Evolutionary conservation across 164 flowering plant species (phyloP).

Genomic region (Sedum album): DNA sequence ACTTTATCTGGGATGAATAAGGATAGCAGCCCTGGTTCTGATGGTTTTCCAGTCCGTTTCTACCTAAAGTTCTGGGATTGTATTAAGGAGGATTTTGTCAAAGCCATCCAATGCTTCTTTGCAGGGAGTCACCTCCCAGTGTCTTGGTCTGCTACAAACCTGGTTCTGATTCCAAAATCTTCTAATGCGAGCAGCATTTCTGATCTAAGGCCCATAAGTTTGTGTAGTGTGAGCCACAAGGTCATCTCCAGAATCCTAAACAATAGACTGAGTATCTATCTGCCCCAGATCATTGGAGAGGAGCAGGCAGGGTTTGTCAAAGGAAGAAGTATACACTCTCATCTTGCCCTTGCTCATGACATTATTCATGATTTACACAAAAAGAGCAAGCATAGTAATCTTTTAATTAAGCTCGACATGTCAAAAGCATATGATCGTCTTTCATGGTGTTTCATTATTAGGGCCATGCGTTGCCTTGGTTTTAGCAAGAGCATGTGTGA

Average conservation of each 20-base stretch:
- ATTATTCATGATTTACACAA: neutral
- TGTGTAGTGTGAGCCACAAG: neutral
- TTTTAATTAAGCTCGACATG: neutral
- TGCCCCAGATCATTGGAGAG: neutral
- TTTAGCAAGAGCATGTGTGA: neutral
- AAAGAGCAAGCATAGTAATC: neutral
- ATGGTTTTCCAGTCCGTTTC: neutral
- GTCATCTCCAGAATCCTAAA: neutral
- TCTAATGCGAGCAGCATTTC: neutral
- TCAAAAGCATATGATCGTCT: neutral
- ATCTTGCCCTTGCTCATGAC: neutral
- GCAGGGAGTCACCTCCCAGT: neutral
- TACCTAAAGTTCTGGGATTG: constrained; percentile 2
- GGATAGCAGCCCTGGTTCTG: neutral
- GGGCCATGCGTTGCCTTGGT: neutral
- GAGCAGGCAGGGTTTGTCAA: neutral
- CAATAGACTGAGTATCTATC: neutral
- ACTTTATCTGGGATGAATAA: neutral
- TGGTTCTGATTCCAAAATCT: neutral
- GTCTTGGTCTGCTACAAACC: neutral
- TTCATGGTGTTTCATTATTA: neutral
- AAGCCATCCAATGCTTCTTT: neutral
- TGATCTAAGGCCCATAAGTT: neutral
- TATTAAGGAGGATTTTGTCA: neutral
- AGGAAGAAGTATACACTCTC: neutral